Evolutionary conservation across 495 filamentous ascomycete species (phyloP), one percentile per base, ranked within the genome.

Genomic region (Lasiosphaeriaceae sp.): DNA sequence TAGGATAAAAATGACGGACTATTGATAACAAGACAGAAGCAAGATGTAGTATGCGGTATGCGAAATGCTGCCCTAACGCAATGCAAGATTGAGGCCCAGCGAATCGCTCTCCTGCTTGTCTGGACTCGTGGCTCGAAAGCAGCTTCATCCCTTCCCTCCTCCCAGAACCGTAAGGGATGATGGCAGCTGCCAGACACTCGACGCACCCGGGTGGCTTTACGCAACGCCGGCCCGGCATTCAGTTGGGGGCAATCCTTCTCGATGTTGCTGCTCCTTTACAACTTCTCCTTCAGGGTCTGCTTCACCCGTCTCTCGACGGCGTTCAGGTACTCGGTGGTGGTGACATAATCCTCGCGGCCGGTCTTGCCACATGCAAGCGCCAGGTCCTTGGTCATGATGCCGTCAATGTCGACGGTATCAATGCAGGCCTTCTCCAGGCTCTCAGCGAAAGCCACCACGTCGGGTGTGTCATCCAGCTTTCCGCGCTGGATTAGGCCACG

Each of bases 371-470:
- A 92, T 26, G 91, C 86, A 29, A 98, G 82, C 17, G 93, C 93
- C 61, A 98, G 72, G 74, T 98, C 94, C 84, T 98, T 98, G 66
- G 94, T 98, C 94, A 97, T 98, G 77, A 96, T 88, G 48, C 89
- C 90, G 64, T 97, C 91, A 44, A 89, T 74, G 70, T 97, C 89
- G 57, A 98, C 94, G 21, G 91, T 90, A 66, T 97, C 92, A 47
- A 95, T 77, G 71, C 93, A 96, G n/a, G 94, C 94, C 70, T 88
- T 78, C 84, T 98, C 94, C 55, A 98, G 82, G 66, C 80, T 82
- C 77, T 97, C 89, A 20, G 93, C 94, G 66, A 96, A 98, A 6
- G 86, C 77, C 20, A 95, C 84, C 16, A 97, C 77, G 52, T 96
- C 92, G 11, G 90, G 90, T 53, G 90, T 97, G 14, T 81, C 77